Evolutionary conservation across 495 filamentous ascomycete species (phyloP).

Genomic region (Echria macrotheca): DNA sequence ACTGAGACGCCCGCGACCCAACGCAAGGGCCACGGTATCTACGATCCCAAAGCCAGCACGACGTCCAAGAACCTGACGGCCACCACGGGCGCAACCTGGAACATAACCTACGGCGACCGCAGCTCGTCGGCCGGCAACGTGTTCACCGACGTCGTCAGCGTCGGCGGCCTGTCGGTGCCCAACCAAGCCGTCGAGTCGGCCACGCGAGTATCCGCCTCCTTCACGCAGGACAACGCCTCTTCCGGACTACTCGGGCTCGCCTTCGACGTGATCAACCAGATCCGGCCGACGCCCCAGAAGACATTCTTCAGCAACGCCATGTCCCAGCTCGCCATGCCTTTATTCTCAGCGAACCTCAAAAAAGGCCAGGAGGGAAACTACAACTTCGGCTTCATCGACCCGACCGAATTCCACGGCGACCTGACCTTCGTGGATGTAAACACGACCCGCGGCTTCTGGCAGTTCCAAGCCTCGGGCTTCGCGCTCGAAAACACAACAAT

Average conservation of each 20-base stretch:
- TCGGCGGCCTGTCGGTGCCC: slow-evolving; percentile 59
- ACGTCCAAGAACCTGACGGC: slow-evolving; percentile 45
- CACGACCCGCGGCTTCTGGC: slow-evolving; percentile 64
- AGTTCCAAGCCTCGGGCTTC: slow-evolving; percentile 60
- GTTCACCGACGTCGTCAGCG: slow-evolving; percentile 63
- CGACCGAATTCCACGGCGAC: slow-evolving; percentile 51
- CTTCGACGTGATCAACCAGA: slow-evolving; percentile 67
- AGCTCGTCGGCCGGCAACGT: slow-evolving; percentile 63
- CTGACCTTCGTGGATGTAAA: slow-evolving; percentile 59
- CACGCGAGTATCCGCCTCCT: slow-evolving; percentile 52
- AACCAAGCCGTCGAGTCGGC: slow-evolving; percentile 70
- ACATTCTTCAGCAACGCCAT: slow-evolving; percentile 75
- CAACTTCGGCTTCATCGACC: slow-evolving; percentile 28
- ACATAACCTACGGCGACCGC: slow-evolving; percentile 67
- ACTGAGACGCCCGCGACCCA: slow-evolving; percentile 38
- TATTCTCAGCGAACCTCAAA: slow-evolving; percentile 70
- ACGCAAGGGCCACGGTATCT: slow-evolving; percentile 47
- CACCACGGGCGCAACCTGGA: slow-evolving; percentile 54
- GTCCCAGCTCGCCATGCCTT: slow-evolving; percentile 48
- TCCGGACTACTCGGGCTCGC: slow-evolving; percentile 67
- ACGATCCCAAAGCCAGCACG: slow-evolving; percentile 44
- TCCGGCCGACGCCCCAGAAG: slow-evolving; percentile 51
- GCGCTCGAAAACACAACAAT: slow-evolving; percentile 31
- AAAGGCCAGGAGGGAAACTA: slow-evolving; percentile 28
- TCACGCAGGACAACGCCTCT: slow-evolving; percentile 56